Base-by-base conservation (phyloP, 2,329 filamentous ascomycete genomes). In the Arthrobotrys sinensis region DNA sequence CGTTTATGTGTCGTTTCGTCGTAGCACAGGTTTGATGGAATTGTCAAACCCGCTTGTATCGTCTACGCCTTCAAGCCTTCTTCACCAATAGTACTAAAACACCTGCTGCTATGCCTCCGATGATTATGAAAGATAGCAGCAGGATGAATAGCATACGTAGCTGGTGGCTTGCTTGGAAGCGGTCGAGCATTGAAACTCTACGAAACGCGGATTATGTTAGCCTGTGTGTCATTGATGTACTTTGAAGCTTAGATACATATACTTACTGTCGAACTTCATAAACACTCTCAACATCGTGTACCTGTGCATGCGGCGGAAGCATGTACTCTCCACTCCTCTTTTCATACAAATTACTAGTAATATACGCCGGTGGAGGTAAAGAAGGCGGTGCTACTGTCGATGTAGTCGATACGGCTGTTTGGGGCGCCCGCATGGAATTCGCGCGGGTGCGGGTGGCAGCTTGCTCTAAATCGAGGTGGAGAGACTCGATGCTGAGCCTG, bases 91-190 rank as follows among this genome's bases (percentile, higher is more conserved):
- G 32, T n/a, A 71, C 65, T 19, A 77, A 36, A 21, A 77, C 73
- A 32, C 46, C 73, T 5, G 66, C 66, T 28, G 73, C 73, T 12
- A 77, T 77, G 12, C 73, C 73, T 12, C 57, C 62, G 32, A 77
- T 70, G 36, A 77, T 71, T 32, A 77, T 68, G 43, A 77, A 77
- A 0, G 73, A 77, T 24, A 77, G 34, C 12, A 71, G 19, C 21
- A 77, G 52, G 52, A 77, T 77, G 36, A 65, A 66, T 28, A 71
- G 5, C 73, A 77, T 77, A 24, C 73, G 66, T 46, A 71, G 14
- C n/a, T 68, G 57, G 10, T 70, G 43, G 19, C 48, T 66, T 16
- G 48, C 55, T 28, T 67, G 73, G 11, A 77, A 65, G 21, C 73
- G 52, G 19, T 71, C 60, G 14, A 71, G 28, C 10, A 77, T 53